These are phyloP conservation scores for Bothriochloa decipiens DNA, from an alignment of 176 grass and related monocot genomes.

Conservation along the genomic window DNA sequence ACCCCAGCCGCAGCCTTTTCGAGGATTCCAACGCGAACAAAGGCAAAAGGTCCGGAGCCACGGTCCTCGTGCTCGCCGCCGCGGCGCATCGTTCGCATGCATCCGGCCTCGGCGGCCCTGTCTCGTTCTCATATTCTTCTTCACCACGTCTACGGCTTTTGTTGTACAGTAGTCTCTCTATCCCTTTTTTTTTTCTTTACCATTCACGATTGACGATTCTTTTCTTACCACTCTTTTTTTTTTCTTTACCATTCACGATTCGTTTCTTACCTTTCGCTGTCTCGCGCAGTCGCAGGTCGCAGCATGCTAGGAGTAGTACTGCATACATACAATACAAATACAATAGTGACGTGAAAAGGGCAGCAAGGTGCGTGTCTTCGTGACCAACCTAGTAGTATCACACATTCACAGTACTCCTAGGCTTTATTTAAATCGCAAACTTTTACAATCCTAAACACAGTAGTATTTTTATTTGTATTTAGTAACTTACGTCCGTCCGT, in stretches of 20 bases:
- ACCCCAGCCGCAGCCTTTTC: slow-evolving; percentile 25
- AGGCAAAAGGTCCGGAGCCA: slow-evolving; percentile 2
- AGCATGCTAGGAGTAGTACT: no score
- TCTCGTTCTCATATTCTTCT: no score
- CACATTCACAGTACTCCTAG: no score
- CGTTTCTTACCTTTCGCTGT: not conserved
- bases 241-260: not conserved
- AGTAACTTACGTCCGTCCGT: no score
- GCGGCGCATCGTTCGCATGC: not conserved
- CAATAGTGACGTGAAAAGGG: not conserved
- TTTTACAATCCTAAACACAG: no score
- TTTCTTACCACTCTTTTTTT: no score
- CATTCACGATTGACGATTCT: no score
- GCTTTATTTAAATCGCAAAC: no score
- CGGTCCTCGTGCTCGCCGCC: slow-evolving; percentile 45
- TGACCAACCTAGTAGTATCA: not conserved
- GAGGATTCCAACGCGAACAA: slow-evolving; percentile 27
- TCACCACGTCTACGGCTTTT: not conserved
- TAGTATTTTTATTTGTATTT: no score
- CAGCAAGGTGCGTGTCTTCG: not conserved
- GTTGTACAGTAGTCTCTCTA: not conserved
- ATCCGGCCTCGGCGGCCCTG: no score
- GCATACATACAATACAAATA: no score
- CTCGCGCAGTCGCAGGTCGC: not conserved
- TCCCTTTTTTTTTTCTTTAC: no score